Evolutionary conservation across 2,329 filamentous ascomycete genomes (phyloP), one percentile per base, ranked within the genome.

Genomic region (Hirsutella rhossiliensis): DNA sequence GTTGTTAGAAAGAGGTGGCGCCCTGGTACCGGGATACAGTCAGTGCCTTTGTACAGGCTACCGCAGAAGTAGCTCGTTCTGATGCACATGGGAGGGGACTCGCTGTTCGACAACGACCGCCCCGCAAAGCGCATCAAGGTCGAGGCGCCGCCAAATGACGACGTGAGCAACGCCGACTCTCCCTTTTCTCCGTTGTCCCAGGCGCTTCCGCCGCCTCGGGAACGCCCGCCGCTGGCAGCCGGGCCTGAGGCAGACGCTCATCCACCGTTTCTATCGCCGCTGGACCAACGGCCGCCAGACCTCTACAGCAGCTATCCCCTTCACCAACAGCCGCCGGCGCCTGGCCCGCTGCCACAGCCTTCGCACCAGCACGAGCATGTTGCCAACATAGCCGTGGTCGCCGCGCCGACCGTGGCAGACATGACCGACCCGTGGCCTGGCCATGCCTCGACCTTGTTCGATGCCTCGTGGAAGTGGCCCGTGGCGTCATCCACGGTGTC

Each of bases 51-150:
- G n/a, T n/a, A n/a, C n/a, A n/a, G n/a, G n/a, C n/a, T n/a, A n/a
- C n/a, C n/a, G n/a, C n/a, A n/a, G 23, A 23, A 23, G 7, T 23
- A 23, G 7, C 20, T 28, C 23, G 11, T 15, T 13, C 38, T 28
- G 13, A 28, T 40, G 38, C 44, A 42, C 38, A 55, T 55, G 52
- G 47, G 43, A 17, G 39, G 28, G 19, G 48, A 47, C 29, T 41
- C 43, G 19, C 12, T 18, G 4, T 5, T 5, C 20, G 42, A 48
- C 28, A 45, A 49, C 34, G 39, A 43, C 23, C 50, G 50, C 39
- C 47, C 49, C 20, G 48, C 50, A 23, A 56, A 56, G 51, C 54
- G 54, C 44, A 40, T 50, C 49, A 54, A 49, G 50, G 28, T 52
- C 42, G 43, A 43, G 23, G 30, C 43, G 30, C 46, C 40, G 29